Evolutionary conservation across 129 eudicot species (phyloP).

Genomic region (Escallonia herrerae): DNA sequence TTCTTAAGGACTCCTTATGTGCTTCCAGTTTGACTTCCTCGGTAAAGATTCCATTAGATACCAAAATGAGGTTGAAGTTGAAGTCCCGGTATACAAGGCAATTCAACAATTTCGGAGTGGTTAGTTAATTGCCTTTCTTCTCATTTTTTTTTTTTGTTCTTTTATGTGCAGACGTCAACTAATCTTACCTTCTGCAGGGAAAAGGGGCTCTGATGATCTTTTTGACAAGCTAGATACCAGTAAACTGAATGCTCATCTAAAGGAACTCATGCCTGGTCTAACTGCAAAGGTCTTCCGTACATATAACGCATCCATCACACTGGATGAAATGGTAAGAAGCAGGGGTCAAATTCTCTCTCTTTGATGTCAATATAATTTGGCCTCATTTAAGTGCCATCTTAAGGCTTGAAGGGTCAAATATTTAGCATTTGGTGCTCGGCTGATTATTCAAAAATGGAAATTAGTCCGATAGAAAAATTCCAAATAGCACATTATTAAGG

Average conservation of each 20-base stretch:
- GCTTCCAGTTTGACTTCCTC: constrained; percentile 87
- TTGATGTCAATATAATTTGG: not conserved
- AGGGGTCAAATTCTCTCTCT: not conserved
- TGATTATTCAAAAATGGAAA: too few relatives aligned
- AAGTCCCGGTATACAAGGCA: constrained; percentile 76
- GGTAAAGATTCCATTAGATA: constrained; percentile 99
- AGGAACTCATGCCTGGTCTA: constrained; percentile 97
- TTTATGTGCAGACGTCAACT: constrained; percentile 1
- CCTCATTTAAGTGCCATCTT: too few relatives aligned
- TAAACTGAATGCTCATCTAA: constrained; percentile 85
- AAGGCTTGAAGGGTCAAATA: not conserved
- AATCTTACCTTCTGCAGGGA: constrained; percentile 34
- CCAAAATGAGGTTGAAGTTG: constrained; percentile 81
- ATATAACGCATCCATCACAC: constrained; percentile 85
- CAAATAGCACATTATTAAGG: too few relatives aligned
- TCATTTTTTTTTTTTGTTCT: not conserved
- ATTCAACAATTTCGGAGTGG: constrained; percentile 81
- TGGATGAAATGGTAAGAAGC: constrained; percentile 83
- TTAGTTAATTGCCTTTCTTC: constrained; percentile 16
- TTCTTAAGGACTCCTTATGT: constrained; percentile 5
- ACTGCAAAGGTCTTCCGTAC: constrained; percentile 99
- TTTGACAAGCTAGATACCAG: constrained; percentile 87
- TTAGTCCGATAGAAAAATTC: too few relatives aligned
- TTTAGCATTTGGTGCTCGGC: too few relatives aligned
- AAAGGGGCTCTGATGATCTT: constrained; percentile 66